Conservation (phyloP, 768 basidiomycete species). For the Pisolithus microcarpus region DNA sequence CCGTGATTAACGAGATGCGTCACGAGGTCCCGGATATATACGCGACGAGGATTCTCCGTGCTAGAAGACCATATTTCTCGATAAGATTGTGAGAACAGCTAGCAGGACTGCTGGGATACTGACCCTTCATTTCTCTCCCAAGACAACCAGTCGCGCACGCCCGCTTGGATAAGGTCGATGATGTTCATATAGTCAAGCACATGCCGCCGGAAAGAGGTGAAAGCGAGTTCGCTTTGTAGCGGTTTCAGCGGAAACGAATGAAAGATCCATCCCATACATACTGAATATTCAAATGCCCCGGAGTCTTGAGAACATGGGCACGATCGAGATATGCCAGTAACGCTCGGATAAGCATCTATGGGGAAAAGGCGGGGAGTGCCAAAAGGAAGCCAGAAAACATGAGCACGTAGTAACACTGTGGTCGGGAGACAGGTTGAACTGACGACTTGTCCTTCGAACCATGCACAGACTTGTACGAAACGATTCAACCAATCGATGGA, state of each 20-base stretch:
- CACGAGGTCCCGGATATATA: conserved; percentile 41
- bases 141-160: conserved; percentile 45
- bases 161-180: conserved; percentile 34
- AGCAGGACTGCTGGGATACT: not conserved
- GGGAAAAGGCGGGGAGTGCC: not conserved
- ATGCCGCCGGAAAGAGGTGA: too few relatives aligned
- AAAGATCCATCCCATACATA: conserved; percentile 20
- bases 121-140: conserved; percentile 46
- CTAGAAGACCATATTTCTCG: conserved; percentile 19
- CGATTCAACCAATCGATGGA: too few relatives aligned
- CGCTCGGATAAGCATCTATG: conserved; percentile 51
- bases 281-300: conserved; percentile 38
- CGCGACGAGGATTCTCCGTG: conserved; percentile 32
- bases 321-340: conserved; percentile 69
- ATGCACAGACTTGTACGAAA: too few relatives aligned
- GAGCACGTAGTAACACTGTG: too few relatives aligned
- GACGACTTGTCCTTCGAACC: too few relatives aligned
- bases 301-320: conserved; percentile 43
- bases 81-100: not conserved
- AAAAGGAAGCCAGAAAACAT: not conserved
- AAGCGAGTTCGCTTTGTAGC: conserved; percentile 47
- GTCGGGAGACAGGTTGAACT: too few relatives aligned
- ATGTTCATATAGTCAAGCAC: conserved; percentile 42
- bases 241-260: not conserved
- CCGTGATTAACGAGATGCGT: too few relatives aligned